Percentiles rank a stretch among this genome's conserved stretches.
Evolutionary conservation across 2,329 filamentous ascomycete genomes (phyloP).

Genomic region (Scedosporium aurantiacum): DNA sequence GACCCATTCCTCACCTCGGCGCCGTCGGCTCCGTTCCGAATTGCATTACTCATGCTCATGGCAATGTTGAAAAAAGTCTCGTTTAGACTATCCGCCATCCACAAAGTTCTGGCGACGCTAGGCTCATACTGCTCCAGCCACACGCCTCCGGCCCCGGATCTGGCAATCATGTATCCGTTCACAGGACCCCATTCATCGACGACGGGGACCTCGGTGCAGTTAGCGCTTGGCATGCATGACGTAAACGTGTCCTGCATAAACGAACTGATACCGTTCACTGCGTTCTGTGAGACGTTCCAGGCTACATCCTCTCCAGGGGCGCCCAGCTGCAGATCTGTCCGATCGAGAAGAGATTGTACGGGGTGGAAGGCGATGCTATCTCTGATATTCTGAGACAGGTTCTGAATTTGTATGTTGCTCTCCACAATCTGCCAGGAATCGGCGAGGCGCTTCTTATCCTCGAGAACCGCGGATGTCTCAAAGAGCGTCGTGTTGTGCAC

Average conservation of each 20-base stretch:
- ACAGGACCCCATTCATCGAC: conserved; percentile 8
- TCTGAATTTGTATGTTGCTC: too few relatives aligned
- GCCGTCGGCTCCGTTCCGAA: too few relatives aligned
- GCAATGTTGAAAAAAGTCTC: too few relatives aligned
- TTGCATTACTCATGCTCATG: too few relatives aligned
- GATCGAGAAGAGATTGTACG: not conserved
- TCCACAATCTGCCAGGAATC: not conserved
- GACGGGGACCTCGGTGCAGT: not conserved
- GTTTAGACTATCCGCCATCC: too few relatives aligned
- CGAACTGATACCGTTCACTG: conserved; percentile 10
- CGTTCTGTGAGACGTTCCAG: conserved; percentile 9
- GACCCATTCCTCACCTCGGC: too few relatives aligned
- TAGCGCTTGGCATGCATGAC: conserved; percentile 3
- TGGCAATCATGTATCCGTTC: conserved; percentile 9
- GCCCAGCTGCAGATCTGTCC: not conserved
- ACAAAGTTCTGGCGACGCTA: too few relatives aligned
- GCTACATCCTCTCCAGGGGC: not conserved
- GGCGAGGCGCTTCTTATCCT: not conserved
- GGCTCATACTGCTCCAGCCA: not conserved
- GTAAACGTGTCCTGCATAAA: conserved; percentile 10
- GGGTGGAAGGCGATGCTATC: not conserved
- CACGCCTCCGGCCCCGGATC: not conserved
- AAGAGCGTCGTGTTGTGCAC: conserved; percentile 2
- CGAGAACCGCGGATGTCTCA: conserved; percentile 1
- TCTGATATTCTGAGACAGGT: not conserved